phyloP scores from a whole-genome alignment of 805 yeast genomes.

The Candida alai region DNA sequence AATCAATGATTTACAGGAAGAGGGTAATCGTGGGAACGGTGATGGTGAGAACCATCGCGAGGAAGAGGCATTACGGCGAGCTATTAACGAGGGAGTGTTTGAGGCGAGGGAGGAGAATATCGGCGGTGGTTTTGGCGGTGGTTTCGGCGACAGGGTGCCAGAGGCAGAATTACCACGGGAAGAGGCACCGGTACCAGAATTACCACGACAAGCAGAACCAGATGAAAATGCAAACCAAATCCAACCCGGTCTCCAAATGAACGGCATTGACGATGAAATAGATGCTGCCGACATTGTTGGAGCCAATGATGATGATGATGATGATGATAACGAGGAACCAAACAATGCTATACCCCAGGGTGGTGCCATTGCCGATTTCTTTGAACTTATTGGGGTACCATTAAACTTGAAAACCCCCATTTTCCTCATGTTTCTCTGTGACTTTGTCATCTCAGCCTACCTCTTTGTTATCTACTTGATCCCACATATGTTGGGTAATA shows the following conservation, averaged over 20 bases:
- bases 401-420: constrained; percentile 35
- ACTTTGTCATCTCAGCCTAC: constrained; percentile 30
- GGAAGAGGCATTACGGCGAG: constrained; percentile 19
- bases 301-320: constrained; percentile 9
- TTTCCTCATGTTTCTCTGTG: constrained; percentile 28
- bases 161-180: background rate
- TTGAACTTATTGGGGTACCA: constrained; percentile 34
- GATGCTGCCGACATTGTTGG: background rate
- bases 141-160: too few relatives aligned
- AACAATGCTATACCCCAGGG: constrained; percentile 8
- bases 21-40: constrained; percentile 3
- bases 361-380: constrained; percentile 24
- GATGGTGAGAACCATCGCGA: constrained; percentile 9
- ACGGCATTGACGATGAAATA: too few relatives aligned
- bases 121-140: too few relatives aligned
- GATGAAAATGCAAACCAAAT: too few relatives aligned
- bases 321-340: too few relatives aligned
- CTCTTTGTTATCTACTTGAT: constrained; percentile 41
- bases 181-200: background rate
- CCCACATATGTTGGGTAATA: constrained; percentile 46
- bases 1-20: constrained; percentile 22
- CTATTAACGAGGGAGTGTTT: constrained; percentile 12
- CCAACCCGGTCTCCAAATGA: too few relatives aligned
- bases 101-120: background rate
- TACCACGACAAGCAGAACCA: background rate